Conservation (phyloP, 2,329 filamentous ascomycete species). For the Drechmeria coniospora region DNA sequence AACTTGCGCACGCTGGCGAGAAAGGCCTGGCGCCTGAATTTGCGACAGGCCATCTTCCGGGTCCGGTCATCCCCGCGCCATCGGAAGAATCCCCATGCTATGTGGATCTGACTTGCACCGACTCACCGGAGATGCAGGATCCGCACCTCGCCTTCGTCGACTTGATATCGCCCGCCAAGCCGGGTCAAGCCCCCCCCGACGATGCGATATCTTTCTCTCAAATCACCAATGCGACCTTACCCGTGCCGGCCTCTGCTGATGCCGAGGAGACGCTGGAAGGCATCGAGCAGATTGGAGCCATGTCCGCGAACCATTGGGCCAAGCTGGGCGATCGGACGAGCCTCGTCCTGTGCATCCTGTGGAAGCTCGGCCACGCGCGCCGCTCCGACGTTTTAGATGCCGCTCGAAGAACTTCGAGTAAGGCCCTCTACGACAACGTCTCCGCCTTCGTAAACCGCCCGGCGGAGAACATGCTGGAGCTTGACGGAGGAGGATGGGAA, state of each 20-base stretch:
- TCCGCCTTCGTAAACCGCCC: too few species aligned
- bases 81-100: constrained; percentile 8
- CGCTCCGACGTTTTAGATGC: constrained; percentile 12
- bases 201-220: too few species aligned
- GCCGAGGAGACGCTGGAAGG: constrained; percentile 2
- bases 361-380: constrained; percentile 13
- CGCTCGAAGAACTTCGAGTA: constrained; percentile 8
- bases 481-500: constrained; percentile 4
- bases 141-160: constrained; percentile 8
- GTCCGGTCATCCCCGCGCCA: constrained; percentile 1
- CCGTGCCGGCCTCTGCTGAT: too few species aligned
- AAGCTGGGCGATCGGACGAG: constrained; percentile 14
- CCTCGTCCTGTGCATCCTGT: constrained; percentile 14
- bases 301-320: constrained; percentile 10
- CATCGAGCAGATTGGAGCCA: constrained; percentile 8
- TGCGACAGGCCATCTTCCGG: too few species aligned
- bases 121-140: constrained; percentile 6
- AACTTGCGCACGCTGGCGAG: too few species aligned
- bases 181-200: too few species aligned
- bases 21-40: too few species aligned
- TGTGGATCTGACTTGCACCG: constrained; percentile 16
- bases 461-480: constrained; percentile 2
- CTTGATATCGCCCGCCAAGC: constrained; percentile 10
- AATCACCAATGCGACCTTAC: too few species aligned
- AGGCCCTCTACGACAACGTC: constrained; percentile 4